Evolutionary conservation across 331 rosid genomes (phyloP).

Genomic region (Rosa hybrid): DNA sequence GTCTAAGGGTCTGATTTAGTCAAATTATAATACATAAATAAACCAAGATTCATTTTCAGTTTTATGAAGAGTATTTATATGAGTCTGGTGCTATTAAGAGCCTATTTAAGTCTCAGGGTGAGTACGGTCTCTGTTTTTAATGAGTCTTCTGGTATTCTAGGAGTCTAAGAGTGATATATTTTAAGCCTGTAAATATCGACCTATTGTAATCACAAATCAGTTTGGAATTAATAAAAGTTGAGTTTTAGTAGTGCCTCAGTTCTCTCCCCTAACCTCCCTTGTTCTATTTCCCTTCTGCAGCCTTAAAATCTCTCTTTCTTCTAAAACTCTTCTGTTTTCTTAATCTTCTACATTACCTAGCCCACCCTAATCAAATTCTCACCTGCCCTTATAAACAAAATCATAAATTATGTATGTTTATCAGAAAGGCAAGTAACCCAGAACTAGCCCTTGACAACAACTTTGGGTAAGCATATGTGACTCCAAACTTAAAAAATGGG

Average conservation of each 20-base stretch:
- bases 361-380: background rate
- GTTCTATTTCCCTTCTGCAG: background rate
- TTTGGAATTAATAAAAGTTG: background rate
- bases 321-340: background rate
- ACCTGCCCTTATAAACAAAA: background rate
- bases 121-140: background rate
- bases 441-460: background rate
- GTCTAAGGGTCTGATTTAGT: background rate
- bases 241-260: too few species aligned
- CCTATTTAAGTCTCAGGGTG: background rate
- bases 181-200: background rate
- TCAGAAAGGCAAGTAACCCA: background rate
- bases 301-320: background rate
- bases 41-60: background rate
- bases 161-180: background rate
- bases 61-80: background rate
- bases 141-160: background rate
- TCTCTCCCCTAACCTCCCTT: background rate
- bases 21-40: background rate
- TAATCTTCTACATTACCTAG: background rate
- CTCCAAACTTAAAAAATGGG: background rate
- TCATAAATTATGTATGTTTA: background rate
- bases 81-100: background rate
- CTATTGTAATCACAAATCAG: background rate
- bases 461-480: background rate